phyloP scores from a whole-genome alignment of 306 rosid genomes.

The Cucumis cinereus region DNA sequence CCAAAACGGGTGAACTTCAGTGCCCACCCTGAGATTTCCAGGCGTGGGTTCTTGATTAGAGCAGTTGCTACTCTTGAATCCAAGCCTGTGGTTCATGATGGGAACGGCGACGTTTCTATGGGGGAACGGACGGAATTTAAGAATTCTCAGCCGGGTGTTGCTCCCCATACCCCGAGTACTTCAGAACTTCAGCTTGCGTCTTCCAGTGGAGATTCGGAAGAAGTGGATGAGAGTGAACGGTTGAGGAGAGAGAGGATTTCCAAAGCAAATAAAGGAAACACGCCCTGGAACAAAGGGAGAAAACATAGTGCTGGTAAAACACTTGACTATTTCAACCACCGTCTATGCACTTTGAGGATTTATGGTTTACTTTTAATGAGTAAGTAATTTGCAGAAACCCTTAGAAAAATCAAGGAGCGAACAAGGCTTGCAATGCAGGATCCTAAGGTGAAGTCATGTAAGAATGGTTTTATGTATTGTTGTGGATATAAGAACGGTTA shows the following conservation, averaged over 20 bases:
- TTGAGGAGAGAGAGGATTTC: slow-evolving; percentile 77
- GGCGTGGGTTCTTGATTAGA: slow-evolving; percentile 26
- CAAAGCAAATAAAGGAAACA: slow-evolving; percentile 79
- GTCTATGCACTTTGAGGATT: background rate
- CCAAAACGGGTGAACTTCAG: slow-evolving; percentile 18
- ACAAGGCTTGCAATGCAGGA: slow-evolving; percentile 94
- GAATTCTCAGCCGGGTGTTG: slow-evolving; percentile 15
- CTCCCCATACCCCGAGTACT: background rate
- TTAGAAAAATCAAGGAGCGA: slow-evolving; percentile 70
- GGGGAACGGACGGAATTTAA: background rate
- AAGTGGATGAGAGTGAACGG: slow-evolving; percentile 49
- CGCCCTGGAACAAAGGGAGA: slow-evolving; percentile 94
- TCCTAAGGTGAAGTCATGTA: slow-evolving; percentile 99
- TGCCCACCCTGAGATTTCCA: slow-evolving; percentile 14
- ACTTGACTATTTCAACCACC: background rate
- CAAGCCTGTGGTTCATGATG: slow-evolving; percentile 21
- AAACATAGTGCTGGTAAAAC: slow-evolving; percentile 70
- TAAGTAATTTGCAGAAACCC: slow-evolving; percentile 51
- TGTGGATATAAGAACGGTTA: slow-evolving; percentile 53
- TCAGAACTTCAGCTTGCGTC: slow-evolving; percentile 9
- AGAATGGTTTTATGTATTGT: slow-evolving; percentile 43
- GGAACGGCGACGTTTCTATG: slow-evolving; percentile 15
- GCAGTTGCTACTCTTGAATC: slow-evolving; percentile 73
- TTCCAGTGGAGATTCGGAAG: slow-evolving; percentile 17
- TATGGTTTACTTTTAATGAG: slow-evolving; percentile 7